phyloP scores from a whole-genome alignment of 352 stramenopile species.

The Phytophthora pseudosyringae region DNA sequence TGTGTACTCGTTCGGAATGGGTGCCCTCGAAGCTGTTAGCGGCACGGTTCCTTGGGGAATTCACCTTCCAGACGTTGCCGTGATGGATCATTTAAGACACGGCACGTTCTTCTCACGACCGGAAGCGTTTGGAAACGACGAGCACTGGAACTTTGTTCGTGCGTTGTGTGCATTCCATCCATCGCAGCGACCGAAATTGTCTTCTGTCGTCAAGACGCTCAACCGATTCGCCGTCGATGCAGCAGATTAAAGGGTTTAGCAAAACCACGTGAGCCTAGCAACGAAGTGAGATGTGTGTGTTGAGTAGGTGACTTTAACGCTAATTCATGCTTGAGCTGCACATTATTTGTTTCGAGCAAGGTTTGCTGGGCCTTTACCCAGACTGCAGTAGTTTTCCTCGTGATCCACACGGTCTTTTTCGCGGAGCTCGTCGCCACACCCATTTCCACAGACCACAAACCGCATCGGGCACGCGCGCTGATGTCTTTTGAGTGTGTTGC shows the following conservation, averaged over 20 bases:
- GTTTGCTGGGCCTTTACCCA: slow-evolving; percentile 15
- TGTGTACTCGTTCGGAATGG: slow-evolving; percentile 22
- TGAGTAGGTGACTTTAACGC: no score
- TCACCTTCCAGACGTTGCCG: neutral
- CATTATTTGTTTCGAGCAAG: no score
- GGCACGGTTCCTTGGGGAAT: slow-evolving; percentile 1
- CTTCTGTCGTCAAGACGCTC: no score
- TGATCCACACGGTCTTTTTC: slow-evolving; percentile 65
- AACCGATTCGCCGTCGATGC: no score
- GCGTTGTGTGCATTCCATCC: slow-evolving; percentile 5
- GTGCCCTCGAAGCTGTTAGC: slow-evolving; percentile 12
- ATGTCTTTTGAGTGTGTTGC: slow-evolving; percentile 58
- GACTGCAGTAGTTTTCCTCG: slow-evolving; percentile 49
- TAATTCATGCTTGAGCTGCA: no score
- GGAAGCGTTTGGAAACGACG: neutral
- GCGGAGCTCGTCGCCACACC: slow-evolving; percentile 68
- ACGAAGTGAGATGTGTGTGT: no score
- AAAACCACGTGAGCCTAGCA: no score
- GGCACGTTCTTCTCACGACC: slow-evolving; percentile 4
- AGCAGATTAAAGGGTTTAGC: no score
- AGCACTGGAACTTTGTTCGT: slow-evolving; percentile 5
- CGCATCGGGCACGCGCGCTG: slow-evolving; percentile 69
- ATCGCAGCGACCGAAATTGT: neutral
- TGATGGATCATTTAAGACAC: slow-evolving; percentile 7
- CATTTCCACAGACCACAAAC: slow-evolving; percentile 54